phyloP scores from a whole-genome alignment of 2,329 filamentous ascomycete species.

The Neofusicoccum umdonicola region DNA sequence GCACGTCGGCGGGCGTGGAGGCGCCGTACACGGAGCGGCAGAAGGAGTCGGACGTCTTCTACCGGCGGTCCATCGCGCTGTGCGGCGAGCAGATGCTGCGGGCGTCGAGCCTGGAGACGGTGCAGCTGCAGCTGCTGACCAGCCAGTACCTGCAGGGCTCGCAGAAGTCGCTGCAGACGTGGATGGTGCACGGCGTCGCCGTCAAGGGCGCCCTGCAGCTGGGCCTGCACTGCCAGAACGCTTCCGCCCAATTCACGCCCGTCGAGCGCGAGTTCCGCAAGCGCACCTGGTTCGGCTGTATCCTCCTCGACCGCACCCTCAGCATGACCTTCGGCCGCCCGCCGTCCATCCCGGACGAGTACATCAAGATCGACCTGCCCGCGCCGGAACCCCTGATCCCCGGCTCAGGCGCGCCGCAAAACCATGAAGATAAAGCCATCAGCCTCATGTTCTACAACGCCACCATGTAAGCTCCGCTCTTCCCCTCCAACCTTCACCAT shows the following conservation, averaged over 20 bases:
- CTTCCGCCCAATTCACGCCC: slow-evolving; percentile 35
- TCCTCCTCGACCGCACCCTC: slow-evolving; percentile 49
- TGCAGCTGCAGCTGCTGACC: slow-evolving; percentile 51
- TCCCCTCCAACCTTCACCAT: no score
- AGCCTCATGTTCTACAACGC: slow-evolving; percentile 32
- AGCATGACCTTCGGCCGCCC: slow-evolving; percentile 55
- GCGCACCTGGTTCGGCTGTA: slow-evolving; percentile 51
- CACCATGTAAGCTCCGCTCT: slow-evolving; percentile 24
- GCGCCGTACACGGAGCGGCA: slow-evolving; percentile 32
- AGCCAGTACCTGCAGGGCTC: slow-evolving; percentile 56
- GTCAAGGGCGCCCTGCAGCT: slow-evolving; percentile 52
- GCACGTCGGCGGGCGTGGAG: slow-evolving; percentile 28
- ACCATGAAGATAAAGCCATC: neutral
- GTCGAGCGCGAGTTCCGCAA: slow-evolving; percentile 49
- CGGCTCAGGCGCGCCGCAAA: slow-evolving; percentile 1
- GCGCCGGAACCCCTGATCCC: slow-evolving; percentile 17
- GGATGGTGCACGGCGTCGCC: slow-evolving; percentile 54
- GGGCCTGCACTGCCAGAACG: slow-evolving; percentile 49
- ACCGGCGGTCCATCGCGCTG: slow-evolving; percentile 43
- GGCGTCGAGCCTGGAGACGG: slow-evolving; percentile 48
- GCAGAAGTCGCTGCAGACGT: slow-evolving; percentile 53
- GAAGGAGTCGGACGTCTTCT: slow-evolving; percentile 46
- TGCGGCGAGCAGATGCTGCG: slow-evolving; percentile 44
- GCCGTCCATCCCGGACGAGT: slow-evolving; percentile 45
- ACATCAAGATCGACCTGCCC: slow-evolving; percentile 43